Conservation (phyloP, 176 grass and related monocot species). For the Rhynchospora breviuscula region DNA sequence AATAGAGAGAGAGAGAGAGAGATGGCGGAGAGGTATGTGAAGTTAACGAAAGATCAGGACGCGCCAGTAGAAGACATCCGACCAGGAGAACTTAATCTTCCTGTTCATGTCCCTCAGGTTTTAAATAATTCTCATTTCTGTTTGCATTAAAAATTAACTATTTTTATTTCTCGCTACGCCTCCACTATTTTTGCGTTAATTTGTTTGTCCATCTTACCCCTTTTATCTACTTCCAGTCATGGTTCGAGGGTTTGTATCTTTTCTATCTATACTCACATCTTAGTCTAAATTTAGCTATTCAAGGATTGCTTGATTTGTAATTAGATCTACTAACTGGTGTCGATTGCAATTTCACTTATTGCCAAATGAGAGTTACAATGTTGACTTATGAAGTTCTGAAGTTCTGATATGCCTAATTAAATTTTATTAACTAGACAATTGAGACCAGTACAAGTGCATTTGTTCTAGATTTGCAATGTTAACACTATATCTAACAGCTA, state of each 20-base stretch:
- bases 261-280: neutral
- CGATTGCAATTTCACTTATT: neutral
- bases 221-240: neutral
- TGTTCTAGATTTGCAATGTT: neutral
- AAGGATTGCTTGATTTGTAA: neutral
- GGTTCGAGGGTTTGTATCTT: neutral
- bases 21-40: constrained; percentile 58
- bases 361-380: neutral
- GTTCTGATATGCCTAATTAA: neutral
- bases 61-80: constrained; percentile 41
- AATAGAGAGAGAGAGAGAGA: neutral
- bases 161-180: neutral
- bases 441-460: neutral
- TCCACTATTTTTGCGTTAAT: neutral
- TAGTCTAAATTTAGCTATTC: neutral
- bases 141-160: neutral
- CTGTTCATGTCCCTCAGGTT: constrained; percentile 42
- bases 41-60: constrained; percentile 38
- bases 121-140: neutral
- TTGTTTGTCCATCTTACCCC: neutral
- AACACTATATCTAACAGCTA: neutral
- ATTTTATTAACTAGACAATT: neutral
- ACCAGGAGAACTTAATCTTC: constrained; percentile 59
- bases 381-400: neutral
- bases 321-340: neutral